These are phyloP conservation scores for Alternaria sp. DNA, from an alignment of 2,329 filamentous ascomycete species.

Conservation along the genomic window DNA sequence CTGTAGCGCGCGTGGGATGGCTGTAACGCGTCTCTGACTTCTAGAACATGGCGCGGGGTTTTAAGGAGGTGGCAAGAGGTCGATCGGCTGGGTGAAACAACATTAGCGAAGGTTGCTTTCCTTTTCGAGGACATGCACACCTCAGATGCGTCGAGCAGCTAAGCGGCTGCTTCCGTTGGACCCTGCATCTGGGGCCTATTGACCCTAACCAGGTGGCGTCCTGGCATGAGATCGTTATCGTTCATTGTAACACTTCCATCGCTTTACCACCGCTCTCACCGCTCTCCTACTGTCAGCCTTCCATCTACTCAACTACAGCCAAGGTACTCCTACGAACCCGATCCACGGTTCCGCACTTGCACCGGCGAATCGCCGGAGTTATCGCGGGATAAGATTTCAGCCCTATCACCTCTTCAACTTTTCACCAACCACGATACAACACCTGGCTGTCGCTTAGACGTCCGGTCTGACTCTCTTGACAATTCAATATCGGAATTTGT, in stretches of 20 bases:
- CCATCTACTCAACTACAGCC: not conserved
- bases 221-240: slow-evolving; percentile 13
- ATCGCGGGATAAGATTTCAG: slow-evolving; percentile 20
- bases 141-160: slow-evolving; percentile 1
- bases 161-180: slow-evolving; percentile 8
- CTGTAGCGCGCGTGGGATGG: not conserved
- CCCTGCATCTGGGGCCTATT: slow-evolving; percentile 19
- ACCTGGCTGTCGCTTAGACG: not conserved
- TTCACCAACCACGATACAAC: slow-evolving; percentile 8
- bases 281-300: not conserved
- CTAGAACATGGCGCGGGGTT: not conserved
- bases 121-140: slow-evolving; percentile 5
- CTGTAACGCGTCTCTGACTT: not conserved
- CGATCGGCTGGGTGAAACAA: slow-evolving; percentile 6
- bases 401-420: slow-evolving; percentile 16
- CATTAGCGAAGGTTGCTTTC: slow-evolving; percentile 1
- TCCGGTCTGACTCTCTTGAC: not conserved
- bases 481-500: not conserved
- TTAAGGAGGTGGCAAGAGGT: slow-evolving; percentile 4
- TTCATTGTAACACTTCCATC: slow-evolving; percentile 8
- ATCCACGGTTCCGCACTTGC: slow-evolving; percentile 1
- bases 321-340: not conserved
- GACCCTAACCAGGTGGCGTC: slow-evolving; percentile 7
- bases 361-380: slow-evolving; percentile 13
- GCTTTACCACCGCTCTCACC: not conserved